Conservation (phyloP, 108 stramenopile genomes). For the Hondaea fermentalgiana region DNA sequence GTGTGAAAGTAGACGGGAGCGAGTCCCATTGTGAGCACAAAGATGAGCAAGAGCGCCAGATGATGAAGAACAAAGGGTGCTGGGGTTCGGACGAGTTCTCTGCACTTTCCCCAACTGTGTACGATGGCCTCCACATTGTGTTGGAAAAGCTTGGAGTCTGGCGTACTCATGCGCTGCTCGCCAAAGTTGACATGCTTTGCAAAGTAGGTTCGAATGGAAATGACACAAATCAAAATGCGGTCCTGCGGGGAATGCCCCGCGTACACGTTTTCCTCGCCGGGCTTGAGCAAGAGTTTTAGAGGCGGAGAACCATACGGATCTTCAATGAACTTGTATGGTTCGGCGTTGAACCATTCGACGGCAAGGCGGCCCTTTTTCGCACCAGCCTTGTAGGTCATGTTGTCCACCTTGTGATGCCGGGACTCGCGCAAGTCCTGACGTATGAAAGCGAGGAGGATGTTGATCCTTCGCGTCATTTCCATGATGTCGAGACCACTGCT, state of each 20-base stretch:
- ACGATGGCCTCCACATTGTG: neutral
- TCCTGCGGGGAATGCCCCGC: neutral
- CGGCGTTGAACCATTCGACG: neutral
- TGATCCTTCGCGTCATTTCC: neutral
- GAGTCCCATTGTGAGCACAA: neutral
- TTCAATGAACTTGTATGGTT: neutral
- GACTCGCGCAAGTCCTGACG: conserved; percentile 8
- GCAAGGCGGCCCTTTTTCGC: neutral
- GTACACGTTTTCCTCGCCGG: neutral
- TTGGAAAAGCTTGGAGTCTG: neutral
- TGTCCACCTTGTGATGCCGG: neutral
- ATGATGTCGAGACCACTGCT: neutral
- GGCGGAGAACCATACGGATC: neutral
- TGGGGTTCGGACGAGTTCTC: conserved; percentile 5
- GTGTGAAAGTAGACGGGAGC: neutral
- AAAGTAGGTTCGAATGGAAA: neutral
- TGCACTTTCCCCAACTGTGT: neutral
- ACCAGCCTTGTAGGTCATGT: neutral
- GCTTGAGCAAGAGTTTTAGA: neutral
- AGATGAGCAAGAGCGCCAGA: neutral
- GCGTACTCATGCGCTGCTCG: neutral
- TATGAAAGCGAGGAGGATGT: neutral
- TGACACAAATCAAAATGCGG: neutral
- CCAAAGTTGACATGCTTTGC: neutral
- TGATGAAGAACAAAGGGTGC: neutral